phyloP scores from a whole-genome alignment of 176 grass and related monocot genomes.

The Alloteropsis semialata region DNA sequence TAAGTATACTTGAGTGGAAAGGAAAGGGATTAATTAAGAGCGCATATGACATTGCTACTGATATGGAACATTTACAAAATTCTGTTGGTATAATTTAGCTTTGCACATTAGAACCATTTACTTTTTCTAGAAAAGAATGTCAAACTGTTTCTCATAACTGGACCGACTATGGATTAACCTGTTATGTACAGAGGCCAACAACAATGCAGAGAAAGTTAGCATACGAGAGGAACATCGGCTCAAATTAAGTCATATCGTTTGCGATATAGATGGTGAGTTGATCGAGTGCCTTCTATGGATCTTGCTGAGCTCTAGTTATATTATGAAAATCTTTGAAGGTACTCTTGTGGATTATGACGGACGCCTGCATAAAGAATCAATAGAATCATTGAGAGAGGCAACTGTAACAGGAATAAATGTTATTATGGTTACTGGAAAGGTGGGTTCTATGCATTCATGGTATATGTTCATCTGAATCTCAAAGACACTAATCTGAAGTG shows the following conservation, averaged over 20 bases:
- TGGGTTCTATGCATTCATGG: slow-evolving; percentile 29
- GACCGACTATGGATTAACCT: slow-evolving; percentile 2
- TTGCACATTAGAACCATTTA: not conserved
- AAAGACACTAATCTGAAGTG: slow-evolving; percentile 12
- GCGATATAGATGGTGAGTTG: slow-evolving; percentile 89
- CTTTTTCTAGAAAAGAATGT: not conserved
- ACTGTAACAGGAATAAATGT: slow-evolving; percentile 55
- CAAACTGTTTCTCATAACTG: slow-evolving; percentile 7
- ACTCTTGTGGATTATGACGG: slow-evolving; percentile 55
- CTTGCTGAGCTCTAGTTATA: slow-evolving; percentile 20
- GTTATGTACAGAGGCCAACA: slow-evolving; percentile 41
- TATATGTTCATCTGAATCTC: slow-evolving; percentile 5
- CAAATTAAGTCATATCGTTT: slow-evolving; percentile 75
- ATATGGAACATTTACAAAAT: slow-evolving; percentile 38
- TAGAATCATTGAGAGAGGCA: slow-evolving; percentile 66
- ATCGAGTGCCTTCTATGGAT: slow-evolving; percentile 9
- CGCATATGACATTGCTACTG: slow-evolving; percentile 42
- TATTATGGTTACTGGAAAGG: slow-evolving; percentile 84
- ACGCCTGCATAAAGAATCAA: slow-evolving; percentile 39
- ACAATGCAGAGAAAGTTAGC: slow-evolving; percentile 46
- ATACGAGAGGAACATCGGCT: slow-evolving; percentile 31
- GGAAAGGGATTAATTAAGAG: slow-evolving; percentile 82
- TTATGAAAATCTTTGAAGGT: slow-evolving; percentile 42
- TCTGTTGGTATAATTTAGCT: slow-evolving; percentile 29
- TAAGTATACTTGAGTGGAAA: slow-evolving; percentile 84